Base-by-base conservation (phyloP, 371 early-diverging fungal species). In the Fennellomyces sp. region DNA sequence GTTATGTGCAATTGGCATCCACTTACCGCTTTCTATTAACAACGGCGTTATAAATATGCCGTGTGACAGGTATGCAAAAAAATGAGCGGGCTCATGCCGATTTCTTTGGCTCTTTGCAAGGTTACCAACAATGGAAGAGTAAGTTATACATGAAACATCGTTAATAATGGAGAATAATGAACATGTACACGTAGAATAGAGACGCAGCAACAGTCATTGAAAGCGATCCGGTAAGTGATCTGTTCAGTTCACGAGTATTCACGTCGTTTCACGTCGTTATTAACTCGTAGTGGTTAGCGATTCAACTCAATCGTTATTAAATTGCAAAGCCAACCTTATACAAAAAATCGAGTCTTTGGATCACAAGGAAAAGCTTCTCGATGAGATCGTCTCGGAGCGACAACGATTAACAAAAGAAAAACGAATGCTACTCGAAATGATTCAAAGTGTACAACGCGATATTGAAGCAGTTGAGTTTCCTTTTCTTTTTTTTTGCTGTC, bases 401-500 rank as follows among this genome's bases (percentile, higher is more conserved):
- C 78, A 73, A 26, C 60, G 69, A 10, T 63, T 75, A 11, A 60
- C 60, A 38, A 71, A 72, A 60, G 81, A 81, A 42, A 71, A 71
- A 35, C 62, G 60, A 41, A 26, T 64, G 29, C 19, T 81, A 17
- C 30, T 76, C 45, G 78, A 75, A 45, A 74, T 81, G 78, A 48
- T 81, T 8, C 73, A 77, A 29, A 65, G 48, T 23, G 72, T 81
- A 10, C 76, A 75, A 36, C 66, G 70, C 48, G 81, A 81, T 56
- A 52, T 81, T 25, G 76, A 71, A 6, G 62, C 72, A 12, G 76
- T 73, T n/a, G 66, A 64, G 48, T 41, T 17, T 45, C n/a, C 8
- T 23, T 45, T 23, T 45, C 51, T 6, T 19, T 3, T 19, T 19
- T 26, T 50, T 33, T 33, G 8, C 35, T 33, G 35, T 33, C 6